Evolutionary conservation across 441 rosid genomes (phyloP), one percentile per base, ranked within the genome.

Genomic region (Croton laevigatus): DNA sequence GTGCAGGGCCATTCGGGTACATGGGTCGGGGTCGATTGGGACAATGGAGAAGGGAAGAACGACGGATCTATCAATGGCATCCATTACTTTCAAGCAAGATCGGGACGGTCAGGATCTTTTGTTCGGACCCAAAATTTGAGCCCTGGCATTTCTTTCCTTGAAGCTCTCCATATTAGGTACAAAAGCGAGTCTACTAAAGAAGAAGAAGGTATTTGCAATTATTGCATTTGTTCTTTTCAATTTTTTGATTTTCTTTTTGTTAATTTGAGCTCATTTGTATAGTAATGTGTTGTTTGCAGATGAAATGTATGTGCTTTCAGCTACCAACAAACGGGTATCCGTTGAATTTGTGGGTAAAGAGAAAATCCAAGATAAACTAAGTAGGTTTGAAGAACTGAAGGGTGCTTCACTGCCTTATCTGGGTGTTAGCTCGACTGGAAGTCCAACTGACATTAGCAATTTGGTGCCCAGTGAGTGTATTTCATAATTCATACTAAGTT

Each of bases 11-110:
- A 91, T 70, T 77, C 86, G 2, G 96, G 97, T 17, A 62, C 52
- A 6, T 91, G 96, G 95, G 74, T 87, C 64, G 98, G 97, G 16
- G 91, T 94, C 58, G 96, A 91, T 59, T 94, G 97, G 97, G 97
- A 90, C 81, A 77, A 78, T 44, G 84, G 85, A 1, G 91, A 85
- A 6, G 95, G 95, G 19, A 91, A 94, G 77, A 95, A 89, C 58
- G 84, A 91, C 57, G 98, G 97, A 3, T 78, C 91, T 73, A 55
- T 89, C 57, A 88, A 90, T 23, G 95, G 93, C 5, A 87, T 82
- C 67, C 87, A 79, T 14, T 94, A 88, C 70, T 94, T 94, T 72
- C 84, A 72, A 22, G 89, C 92, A 6, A 81, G 74, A 64, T 83
- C 86, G 19, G 76, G 81, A 38, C 76, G 22, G 11, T 94, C 97